Evolutionary conservation across 2,329 filamentous ascomycete genomes (phyloP), one percentile per base, ranked within the genome.

Genomic region (Parasarocladium wereldwijsianum): DNA sequence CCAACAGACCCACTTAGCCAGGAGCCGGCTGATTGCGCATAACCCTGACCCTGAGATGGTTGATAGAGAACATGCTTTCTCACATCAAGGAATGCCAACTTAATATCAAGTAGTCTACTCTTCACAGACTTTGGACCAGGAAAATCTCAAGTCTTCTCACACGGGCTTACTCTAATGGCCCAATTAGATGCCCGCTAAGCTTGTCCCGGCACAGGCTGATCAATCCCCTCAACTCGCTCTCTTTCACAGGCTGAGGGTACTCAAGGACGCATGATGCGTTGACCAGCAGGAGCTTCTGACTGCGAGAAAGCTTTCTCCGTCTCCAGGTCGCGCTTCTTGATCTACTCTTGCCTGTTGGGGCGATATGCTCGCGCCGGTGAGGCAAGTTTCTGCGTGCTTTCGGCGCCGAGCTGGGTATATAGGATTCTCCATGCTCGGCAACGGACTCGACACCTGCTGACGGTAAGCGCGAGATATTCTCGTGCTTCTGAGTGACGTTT

Each of bases 151-250:
- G n/a, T n/a, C n/a, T n/a, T n/a, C n/a, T n/a, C n/a, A n/a, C n/a
- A n/a, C n/a, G n/a, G n/a, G n/a, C n/a, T n/a, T n/a, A n/a, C n/a
- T n/a, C n/a, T n/a, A n/a, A n/a, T n/a, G n/a, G n/a, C n/a, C 25
- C 49, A 1, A 40, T 46, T 7, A 35, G 40, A 21, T 21, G 24
- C 17, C 24, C 11, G 6, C 12, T 14, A 12, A 26, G 11, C 1
- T 35, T 46, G 25, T 40, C 44, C 14, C 17, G 44, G 3, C 45
- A 47, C 30, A 33, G 19, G 24, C 24, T 33, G 16, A 14, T 20
- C 13, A 33, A 17, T 21, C 31, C 21, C 14, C 14, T 33, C 18
- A 33, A 15, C 8, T 33, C 31, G 21, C 13, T 21, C 8, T 25
- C 31, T 10, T 19, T 15, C 5, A 33, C 18, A 11, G 31, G 31